Evolutionary conservation across 1,139 yeast species (phyloP).

Genomic region (Pichia sp.): DNA sequence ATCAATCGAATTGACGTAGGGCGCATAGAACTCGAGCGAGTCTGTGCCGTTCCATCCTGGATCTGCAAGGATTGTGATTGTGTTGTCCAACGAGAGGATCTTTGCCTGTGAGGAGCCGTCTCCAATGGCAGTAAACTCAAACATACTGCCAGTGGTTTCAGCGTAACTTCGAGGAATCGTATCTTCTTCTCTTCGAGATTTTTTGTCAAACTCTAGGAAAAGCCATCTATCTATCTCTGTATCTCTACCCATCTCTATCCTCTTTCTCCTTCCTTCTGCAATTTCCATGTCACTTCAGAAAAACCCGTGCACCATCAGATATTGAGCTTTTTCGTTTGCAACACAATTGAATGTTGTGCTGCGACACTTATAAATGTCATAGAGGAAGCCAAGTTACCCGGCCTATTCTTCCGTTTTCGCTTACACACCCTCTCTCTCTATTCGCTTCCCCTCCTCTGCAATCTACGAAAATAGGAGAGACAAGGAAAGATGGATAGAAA

Average conservation of each 20-base stretch:
- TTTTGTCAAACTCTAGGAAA: no score
- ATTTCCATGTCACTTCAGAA: no score
- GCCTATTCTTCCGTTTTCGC: background rate
- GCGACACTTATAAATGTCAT: background rate
- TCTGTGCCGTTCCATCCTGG: slow-evolving; percentile 65
- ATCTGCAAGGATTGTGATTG: slow-evolving; percentile 55
- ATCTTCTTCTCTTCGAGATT: background rate
- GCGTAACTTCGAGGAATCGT: background rate
- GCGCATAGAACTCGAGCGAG: slow-evolving; percentile 6
- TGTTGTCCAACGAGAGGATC: slow-evolving; percentile 41
- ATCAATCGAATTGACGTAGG: slow-evolving; percentile 47
- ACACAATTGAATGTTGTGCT: background rate
- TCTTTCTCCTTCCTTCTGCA: background rate
- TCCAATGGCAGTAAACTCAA: slow-evolving; percentile 16
- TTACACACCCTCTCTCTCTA: background rate
- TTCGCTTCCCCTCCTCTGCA: slow-evolving; percentile 7
- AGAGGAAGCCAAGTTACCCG: background rate
- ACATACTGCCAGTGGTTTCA: slow-evolving; percentile 10
- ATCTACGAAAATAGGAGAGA: background rate
- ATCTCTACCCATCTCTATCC: background rate
- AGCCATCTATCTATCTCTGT: no score
- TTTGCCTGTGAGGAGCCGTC: slow-evolving; percentile 34
- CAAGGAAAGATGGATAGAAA: background rate
- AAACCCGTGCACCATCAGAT: background rate
- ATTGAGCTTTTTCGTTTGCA: no score